A percentile compares a stretch with the other conserved stretches of the same genome.
Evolutionary conservation across 139 green algal species (phyloP).

Genomic region (Chlamydomonas schloesseri): DNA sequence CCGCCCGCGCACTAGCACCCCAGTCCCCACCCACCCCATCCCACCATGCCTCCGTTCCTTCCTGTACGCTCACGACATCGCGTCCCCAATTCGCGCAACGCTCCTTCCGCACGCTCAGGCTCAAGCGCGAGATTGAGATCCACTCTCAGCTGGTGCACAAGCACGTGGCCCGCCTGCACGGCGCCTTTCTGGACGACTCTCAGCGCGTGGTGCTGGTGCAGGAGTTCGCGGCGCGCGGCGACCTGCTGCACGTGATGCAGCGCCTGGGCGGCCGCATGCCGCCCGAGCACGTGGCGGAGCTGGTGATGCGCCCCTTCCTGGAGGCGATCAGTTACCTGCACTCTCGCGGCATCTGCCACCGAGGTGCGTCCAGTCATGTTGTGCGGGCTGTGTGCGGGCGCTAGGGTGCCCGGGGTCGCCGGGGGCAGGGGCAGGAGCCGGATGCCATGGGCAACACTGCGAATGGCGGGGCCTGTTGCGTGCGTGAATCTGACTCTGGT

Average conservation of each 20-base stretch:
- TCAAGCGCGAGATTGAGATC: conserved; percentile 58
- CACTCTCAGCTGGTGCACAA: conserved; percentile 48
- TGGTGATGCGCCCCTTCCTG: conserved; percentile 55
- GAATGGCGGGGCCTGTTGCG: too few relatives aligned
- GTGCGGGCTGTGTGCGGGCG: too few relatives aligned
- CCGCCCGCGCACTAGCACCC: too few relatives aligned
- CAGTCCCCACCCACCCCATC: too few relatives aligned
- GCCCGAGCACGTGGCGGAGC: conserved; percentile 38
- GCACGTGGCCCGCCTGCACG: conserved; percentile 54
- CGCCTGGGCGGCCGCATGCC: conserved; percentile 48
- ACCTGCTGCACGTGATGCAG: conserved; percentile 50
- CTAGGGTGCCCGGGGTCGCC: too few relatives aligned
- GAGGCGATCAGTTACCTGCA: conserved; percentile 41
- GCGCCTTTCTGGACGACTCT: conserved; percentile 48
- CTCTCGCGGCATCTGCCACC: conserved; percentile 24
- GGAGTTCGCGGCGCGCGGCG: conserved; percentile 50
- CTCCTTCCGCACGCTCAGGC: not conserved
- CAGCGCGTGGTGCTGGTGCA: conserved; percentile 59
- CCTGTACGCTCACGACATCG: too few relatives aligned
- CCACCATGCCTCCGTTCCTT: too few relatives aligned
- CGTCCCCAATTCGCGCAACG: too few relatives aligned
- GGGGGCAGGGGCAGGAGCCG: too few relatives aligned
- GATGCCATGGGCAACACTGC: too few relatives aligned
- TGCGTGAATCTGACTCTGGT: too few relatives aligned
- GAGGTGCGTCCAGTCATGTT: not conserved